Evolutionary conservation across 2,329 filamentous ascomycete species (phyloP).

Genomic region (Paraconiothyrium sp.): DNA sequence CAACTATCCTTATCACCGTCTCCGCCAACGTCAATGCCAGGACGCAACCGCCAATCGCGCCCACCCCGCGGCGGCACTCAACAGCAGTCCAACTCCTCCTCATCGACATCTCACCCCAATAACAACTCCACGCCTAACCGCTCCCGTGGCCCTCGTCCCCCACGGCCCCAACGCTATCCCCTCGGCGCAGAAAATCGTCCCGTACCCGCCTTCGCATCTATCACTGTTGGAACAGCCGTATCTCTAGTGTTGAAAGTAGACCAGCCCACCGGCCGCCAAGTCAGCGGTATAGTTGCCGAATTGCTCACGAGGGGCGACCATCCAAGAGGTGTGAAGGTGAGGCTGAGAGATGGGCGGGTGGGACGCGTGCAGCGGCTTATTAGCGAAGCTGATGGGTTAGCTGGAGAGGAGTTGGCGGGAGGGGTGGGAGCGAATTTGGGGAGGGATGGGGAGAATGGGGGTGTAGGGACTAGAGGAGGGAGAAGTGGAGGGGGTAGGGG

Average conservation of each 20-base stretch:
- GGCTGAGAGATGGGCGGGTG: conserved; percentile 74
- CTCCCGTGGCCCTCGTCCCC: conserved; percentile 11
- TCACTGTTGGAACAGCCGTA: conserved; percentile 70
- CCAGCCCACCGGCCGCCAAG: conserved; percentile 77
- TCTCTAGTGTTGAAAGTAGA: conserved; percentile 80
- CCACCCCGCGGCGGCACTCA: conserved; percentile 9
- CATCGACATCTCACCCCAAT: neutral
- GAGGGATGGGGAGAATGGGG: conserved; percentile 34
- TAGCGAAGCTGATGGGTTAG: conserved; percentile 27
- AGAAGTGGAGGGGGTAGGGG: conserved; percentile 20
- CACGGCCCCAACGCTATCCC: conserved; percentile 38
- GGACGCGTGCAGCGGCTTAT: conserved; percentile 76
- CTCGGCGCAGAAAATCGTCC: conserved; percentile 23
- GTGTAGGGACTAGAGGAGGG: neutral
- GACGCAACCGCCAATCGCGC: conserved; percentile 43
- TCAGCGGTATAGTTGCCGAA: conserved; percentile 71
- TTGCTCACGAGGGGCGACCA: conserved; percentile 78
- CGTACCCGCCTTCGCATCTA: conserved; percentile 31
- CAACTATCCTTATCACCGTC: neutral
- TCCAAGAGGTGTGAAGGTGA: conserved; percentile 81
- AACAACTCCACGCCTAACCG: neutral
- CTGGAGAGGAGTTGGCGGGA: conserved; percentile 39
- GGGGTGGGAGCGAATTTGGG: conserved; percentile 35
- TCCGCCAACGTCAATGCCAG: conserved; percentile 3
- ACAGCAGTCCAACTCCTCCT: neutral